Evolutionary conservation across 139 green algal species (phyloP).

Genomic region (Chlamydomonas sphaeroides): DNA sequence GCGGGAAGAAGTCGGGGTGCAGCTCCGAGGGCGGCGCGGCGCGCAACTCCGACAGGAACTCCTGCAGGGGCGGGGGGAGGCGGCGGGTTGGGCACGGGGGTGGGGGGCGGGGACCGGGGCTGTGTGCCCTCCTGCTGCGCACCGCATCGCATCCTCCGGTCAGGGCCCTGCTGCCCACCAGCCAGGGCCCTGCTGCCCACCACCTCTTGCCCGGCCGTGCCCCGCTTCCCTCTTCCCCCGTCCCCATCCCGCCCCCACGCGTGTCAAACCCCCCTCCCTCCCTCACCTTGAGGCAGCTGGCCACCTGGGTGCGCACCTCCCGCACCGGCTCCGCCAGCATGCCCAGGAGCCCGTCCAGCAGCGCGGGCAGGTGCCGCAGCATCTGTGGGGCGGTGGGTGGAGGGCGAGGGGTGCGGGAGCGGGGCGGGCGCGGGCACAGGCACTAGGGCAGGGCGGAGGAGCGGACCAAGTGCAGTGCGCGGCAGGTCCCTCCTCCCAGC

Average conservation of each 20-base stretch:
- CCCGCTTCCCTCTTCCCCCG: neutral
- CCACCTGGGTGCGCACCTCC: slow-evolving; percentile 61
- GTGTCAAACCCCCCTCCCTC: neutral
- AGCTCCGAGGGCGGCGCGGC: slow-evolving; percentile 1
- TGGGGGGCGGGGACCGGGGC: neutral
- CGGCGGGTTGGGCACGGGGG: neutral
- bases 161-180: no score
- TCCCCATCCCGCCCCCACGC: neutral
- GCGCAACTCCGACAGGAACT: slow-evolving; percentile 75
- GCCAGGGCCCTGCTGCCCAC: no score
- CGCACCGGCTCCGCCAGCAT: slow-evolving; percentile 84
- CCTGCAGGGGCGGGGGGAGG: slow-evolving; percentile 43
- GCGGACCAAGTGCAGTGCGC: no score
- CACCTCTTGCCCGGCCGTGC: neutral
- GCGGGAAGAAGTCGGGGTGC: slow-evolving; percentile 17
- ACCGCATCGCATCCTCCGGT: no score
- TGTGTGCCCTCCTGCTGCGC: no score
- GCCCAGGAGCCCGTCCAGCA: slow-evolving; percentile 91
- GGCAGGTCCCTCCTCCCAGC: no score
- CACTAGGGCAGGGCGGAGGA: no score
- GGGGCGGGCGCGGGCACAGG: no score
- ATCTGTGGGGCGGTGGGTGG: no score
- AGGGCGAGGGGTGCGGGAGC: no score
- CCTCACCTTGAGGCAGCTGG: slow-evolving; percentile 54
- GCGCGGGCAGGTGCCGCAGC: slow-evolving; percentile 85